Evolutionary conservation across 441 rosid species (phyloP).

Genomic region (Bocquillonia castaneifolia): DNA sequence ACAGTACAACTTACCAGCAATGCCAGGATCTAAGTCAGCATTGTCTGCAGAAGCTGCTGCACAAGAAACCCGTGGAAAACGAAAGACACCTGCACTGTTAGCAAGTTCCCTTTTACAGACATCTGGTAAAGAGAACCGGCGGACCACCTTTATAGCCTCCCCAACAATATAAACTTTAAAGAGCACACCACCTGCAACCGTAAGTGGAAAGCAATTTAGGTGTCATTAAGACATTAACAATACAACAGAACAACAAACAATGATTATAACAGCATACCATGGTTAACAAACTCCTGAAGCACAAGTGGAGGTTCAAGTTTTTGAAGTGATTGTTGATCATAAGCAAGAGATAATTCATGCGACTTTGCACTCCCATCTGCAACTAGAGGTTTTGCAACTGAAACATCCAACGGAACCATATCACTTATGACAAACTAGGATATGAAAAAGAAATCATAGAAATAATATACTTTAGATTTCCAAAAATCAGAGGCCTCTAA

Average conservation of each 20-base stretch:
- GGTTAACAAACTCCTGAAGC: conserved; percentile 68
- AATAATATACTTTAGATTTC: background rate
- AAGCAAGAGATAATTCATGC: conserved; percentile 57
- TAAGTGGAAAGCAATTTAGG: background rate
- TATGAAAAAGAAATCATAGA: background rate
- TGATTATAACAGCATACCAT: conserved; percentile 36
- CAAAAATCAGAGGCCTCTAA: background rate
- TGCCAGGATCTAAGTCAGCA: conserved; percentile 76
- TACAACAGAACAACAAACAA: background rate
- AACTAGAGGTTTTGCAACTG: conserved; percentile 69
- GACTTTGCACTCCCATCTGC: conserved; percentile 72
- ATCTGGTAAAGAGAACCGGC: conserved; percentile 64
- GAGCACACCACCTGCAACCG: conserved; percentile 64
- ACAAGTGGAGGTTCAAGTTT: conserved; percentile 63
- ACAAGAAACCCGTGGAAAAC: conserved; percentile 82
- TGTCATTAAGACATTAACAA: conserved; percentile 9
- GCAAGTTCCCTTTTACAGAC: conserved; percentile 53
- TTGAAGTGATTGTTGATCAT: conserved; percentile 45
- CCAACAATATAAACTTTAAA: conserved; percentile 73
- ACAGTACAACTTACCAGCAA: conserved; percentile 52
- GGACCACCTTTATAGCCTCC: conserved; percentile 55
- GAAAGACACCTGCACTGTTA: conserved; percentile 57
- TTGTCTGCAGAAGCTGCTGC: conserved; percentile 92
- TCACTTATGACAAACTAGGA: background rate
- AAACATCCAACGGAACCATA: conserved; percentile 15